Conservation (phyloP, 2,329 filamentous ascomycete species). For the Arthrobotrys conoides region DNA sequence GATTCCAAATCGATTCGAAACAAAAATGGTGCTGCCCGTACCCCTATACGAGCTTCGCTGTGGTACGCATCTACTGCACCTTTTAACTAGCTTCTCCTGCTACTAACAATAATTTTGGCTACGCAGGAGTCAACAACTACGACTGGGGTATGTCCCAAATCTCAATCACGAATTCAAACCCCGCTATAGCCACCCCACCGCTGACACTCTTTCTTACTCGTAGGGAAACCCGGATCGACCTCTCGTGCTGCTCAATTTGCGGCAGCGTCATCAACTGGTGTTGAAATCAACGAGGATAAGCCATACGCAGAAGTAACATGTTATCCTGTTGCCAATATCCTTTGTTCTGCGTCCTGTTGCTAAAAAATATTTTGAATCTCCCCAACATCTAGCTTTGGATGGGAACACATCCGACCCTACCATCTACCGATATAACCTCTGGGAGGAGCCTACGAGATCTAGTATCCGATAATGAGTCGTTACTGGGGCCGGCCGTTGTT, state of each 20-base stretch:
- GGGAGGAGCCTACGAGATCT: constrained; percentile 89
- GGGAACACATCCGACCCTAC: constrained; percentile 96
- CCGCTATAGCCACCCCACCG: neutral
- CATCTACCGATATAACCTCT: constrained; percentile 88
- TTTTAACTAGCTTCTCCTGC: constrained; percentile 47
- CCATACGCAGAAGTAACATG: constrained; percentile 87
- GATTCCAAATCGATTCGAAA: neutral
- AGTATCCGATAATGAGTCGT: constrained; percentile 85
- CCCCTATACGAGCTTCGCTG: constrained; percentile 63
- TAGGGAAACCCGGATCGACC: constrained; percentile 85
- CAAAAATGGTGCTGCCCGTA: constrained; percentile 61
- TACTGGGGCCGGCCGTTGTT: constrained; percentile 81
- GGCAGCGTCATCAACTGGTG: constrained; percentile 80
- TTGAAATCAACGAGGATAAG: constrained; percentile 85
- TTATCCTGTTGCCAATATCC: constrained; percentile 1
- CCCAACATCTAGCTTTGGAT: constrained; percentile 83
- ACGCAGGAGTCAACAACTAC: constrained; percentile 91
- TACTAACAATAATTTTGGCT: constrained; percentile 50
- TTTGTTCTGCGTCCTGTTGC: no score
- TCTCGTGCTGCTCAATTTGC: constrained; percentile 93
- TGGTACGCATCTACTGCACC: constrained; percentile 46
- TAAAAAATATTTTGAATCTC: neutral
- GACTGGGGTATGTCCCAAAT: constrained; percentile 80
- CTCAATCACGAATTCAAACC: constrained; percentile 61
- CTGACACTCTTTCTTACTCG: constrained; percentile 58